Evolutionary conservation across 805 yeast genomes (phyloP), one percentile per base, ranked within the genome.

Genomic region (Kluyveromyces siamensis): DNA sequence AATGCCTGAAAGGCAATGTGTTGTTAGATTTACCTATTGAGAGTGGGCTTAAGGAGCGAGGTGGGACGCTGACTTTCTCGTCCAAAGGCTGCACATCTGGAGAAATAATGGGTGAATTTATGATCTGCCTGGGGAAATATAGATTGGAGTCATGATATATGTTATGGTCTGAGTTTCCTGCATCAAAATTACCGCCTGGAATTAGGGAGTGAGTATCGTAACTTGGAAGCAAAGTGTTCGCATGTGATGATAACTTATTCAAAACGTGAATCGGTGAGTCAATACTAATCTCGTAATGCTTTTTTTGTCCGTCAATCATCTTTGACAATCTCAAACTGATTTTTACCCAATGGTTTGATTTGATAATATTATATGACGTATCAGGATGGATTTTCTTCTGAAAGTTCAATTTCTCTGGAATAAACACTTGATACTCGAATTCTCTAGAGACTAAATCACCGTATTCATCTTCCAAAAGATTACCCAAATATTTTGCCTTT

Each of bases 341-440:
- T 67, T 93, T 93, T 58, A 93, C 81, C 97, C 99, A 93, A 68
- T 93, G 99, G 59, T 87, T 91, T 7, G 93, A 76, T 67, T 88
- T 90, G 52, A 93, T 88, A 56, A 81, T 81, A 21, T 76, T 79
- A 56, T 76, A 83, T 2, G 87, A 79, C 0, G 96, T 87, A 65
- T 93, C 95, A 1, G 98, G 96, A 58, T 88, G 96, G 27, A 84
- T 66, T 50, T 70, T 73, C 47, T 73, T 75, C 43, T 76, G 75
- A 21, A 76, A 77, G 46, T 76, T 76, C 50, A 87, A 71, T 45
- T 70, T 70, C 52, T 80, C 80, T 1, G 98, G 98, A 19, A 93
- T 83, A 54, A 75, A 84, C n/a, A 89, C 79, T 66, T 86, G 88
- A 62, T 87, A 87, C 59, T 88, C 95, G 53, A 87, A 77, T 63